Evolutionary conservation across 1,139 yeast genomes (phyloP).

Genomic region (Hyphopichia burtonii): DNA sequence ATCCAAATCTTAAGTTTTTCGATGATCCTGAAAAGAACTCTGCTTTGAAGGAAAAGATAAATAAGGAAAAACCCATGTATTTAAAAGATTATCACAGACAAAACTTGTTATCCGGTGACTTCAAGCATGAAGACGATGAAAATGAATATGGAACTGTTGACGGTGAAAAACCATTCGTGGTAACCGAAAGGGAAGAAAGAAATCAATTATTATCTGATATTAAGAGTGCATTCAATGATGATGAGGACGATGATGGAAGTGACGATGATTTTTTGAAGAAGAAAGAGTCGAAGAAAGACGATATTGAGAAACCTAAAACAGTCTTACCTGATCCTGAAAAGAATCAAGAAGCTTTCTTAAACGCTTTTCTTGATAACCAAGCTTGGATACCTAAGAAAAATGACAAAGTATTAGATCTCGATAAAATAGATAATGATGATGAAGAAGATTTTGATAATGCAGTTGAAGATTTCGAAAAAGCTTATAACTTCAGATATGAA

Average conservation of each 20-base stretch:
- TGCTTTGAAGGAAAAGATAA: slow-evolving; percentile 15
- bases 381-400: slow-evolving; percentile 83
- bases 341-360: slow-evolving; percentile 67
- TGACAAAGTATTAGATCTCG: slow-evolving; percentile 55
- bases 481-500: slow-evolving; percentile 92
- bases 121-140: slow-evolving; percentile 46
- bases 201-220: slow-evolving; percentile 72
- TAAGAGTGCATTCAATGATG: slow-evolving; percentile 56
- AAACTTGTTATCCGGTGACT: slow-evolving; percentile 65
- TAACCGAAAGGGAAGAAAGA: slow-evolving; percentile 76
- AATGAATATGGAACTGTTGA: slow-evolving; percentile 45
- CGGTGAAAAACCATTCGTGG: slow-evolving; percentile 66
- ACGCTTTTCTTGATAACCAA: slow-evolving; percentile 67
- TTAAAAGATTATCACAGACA: slow-evolving; percentile 91
- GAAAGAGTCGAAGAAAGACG: slow-evolving; percentile 9
- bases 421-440: slow-evolving; percentile 58
- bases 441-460: slow-evolving; percentile 91
- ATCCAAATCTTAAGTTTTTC: slow-evolving; percentile 70
- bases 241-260: slow-evolving; percentile 7
- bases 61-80: slow-evolving; percentile 74
- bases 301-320: slow-evolving; percentile 12
- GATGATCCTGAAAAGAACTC: slow-evolving; percentile 51
- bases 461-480: slow-evolving; percentile 86
- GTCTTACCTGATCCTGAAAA: slow-evolving; percentile 66
- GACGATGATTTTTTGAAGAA: slow-evolving; percentile 5